Percentiles rank a stretch among this genome's conserved stretches.
These are phyloP conservation scores for Lachancea mirantina DNA, from an alignment of 805 yeast genomes.

Conservation along the genomic window DNA sequence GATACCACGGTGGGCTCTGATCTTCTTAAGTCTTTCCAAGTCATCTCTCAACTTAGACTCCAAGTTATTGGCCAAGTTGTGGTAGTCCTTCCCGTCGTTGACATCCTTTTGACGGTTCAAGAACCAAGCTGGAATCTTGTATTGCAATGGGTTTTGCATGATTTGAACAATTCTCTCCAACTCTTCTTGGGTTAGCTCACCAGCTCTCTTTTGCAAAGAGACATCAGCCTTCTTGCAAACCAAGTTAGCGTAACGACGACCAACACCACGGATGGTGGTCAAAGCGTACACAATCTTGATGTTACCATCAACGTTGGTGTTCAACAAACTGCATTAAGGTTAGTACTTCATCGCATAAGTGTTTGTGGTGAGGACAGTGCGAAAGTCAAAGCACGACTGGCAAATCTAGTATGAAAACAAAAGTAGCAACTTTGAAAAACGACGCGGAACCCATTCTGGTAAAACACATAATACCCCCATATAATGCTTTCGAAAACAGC, in stretches of 20 bases:
- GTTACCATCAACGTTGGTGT: constrained; percentile 99
- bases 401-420: no score
- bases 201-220: constrained; percentile 97
- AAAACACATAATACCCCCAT: no score
- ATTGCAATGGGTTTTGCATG: constrained; percentile 99
- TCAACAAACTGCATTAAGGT: constrained; percentile 69
- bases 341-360: constrained; percentile 34
- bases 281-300: constrained; percentile 99
- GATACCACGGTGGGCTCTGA: constrained; percentile 99
- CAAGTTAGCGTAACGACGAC: constrained; percentile 99
- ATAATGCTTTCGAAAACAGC: no score
- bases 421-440: no score
- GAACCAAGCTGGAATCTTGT: constrained; percentile 99
- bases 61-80: constrained; percentile 96
- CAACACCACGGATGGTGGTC: constrained; percentile 99
- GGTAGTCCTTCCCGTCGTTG: constrained; percentile 98
- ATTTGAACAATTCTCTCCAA: constrained; percentile 99
- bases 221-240: constrained; percentile 99
- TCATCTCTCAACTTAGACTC: constrained; percentile 99
- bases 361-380: no score
- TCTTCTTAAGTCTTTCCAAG: constrained; percentile 99
- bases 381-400: no score
- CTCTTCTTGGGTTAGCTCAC: constrained; percentile 99
- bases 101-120: constrained; percentile 99
- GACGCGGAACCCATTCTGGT: no score